phyloP scores from a whole-genome alignment of 2,329 filamentous ascomycete species.

The Cladophialophora exuberans region DNA sequence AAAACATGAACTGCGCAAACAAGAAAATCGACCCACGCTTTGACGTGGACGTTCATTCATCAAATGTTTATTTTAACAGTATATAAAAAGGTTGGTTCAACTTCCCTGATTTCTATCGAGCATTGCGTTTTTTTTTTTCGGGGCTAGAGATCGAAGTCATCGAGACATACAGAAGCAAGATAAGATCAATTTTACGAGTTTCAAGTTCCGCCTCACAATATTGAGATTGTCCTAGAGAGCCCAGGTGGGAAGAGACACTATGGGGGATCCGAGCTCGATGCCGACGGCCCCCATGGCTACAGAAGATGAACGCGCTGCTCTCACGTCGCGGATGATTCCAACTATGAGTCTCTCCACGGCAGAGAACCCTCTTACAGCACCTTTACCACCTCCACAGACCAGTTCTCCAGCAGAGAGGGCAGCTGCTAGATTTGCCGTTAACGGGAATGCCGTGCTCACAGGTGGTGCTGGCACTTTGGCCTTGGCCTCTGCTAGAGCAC shows the following conservation, averaged over 20 bases:
- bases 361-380: constrained; percentile 35
- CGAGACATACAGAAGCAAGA: too few relatives aligned
- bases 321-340: constrained; percentile 31
- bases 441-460: constrained; percentile 52
- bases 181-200: too few relatives aligned
- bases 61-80: too few relatives aligned
- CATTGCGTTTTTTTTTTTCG: neutral
- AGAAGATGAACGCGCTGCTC: constrained; percentile 30
- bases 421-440: constrained; percentile 36
- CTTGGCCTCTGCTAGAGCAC: constrained; percentile 60
- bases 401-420: constrained; percentile 35
- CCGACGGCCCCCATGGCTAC: constrained; percentile 20
- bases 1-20: too few relatives aligned
- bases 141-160: neutral
- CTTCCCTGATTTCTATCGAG: too few relatives aligned
- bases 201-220: too few relatives aligned
- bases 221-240: too few relatives aligned
- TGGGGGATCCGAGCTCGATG: constrained; percentile 15
- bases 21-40: too few relatives aligned
- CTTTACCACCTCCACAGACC: constrained; percentile 34
- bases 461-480: constrained; percentile 69
- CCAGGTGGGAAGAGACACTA: too few relatives aligned
- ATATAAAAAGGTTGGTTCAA: too few relatives aligned
- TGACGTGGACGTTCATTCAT: too few relatives aligned
- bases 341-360: constrained; percentile 33